Conservation (phyloP, 768 basidiomycete genomes). For the Solioccasus polychromus region DNA sequence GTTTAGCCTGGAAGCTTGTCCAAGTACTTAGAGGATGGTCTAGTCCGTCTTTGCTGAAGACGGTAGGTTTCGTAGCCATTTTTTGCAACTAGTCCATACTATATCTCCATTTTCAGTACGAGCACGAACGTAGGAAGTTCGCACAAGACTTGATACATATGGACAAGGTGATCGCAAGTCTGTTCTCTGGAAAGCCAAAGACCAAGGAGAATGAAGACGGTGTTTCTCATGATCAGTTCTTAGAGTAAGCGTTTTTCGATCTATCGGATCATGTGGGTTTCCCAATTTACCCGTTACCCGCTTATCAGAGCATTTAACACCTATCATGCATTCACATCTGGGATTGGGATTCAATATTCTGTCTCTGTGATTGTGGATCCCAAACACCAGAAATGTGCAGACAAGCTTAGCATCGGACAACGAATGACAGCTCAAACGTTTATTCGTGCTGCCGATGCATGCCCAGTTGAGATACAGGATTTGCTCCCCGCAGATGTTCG, state of each 20-base stretch:
- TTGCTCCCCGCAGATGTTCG: slow-evolving; percentile 33
- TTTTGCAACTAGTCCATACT: not conserved
- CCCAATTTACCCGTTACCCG: too few species aligned
- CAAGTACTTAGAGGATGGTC: not conserved
- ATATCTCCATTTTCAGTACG: not conserved
- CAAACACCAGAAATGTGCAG: slow-evolving; percentile 28
- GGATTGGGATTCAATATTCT: slow-evolving; percentile 37
- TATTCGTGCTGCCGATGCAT: slow-evolving; percentile 33
- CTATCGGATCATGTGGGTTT: too few species aligned
- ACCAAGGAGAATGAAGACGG: not conserved
- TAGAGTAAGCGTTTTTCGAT: not conserved
- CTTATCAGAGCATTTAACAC: slow-evolving; percentile 31
- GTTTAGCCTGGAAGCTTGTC: not conserved
- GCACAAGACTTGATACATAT: not conserved
- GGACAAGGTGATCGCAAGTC: not conserved
- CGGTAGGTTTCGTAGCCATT: not conserved
- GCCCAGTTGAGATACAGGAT: slow-evolving; percentile 37
- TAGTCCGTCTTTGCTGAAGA: not conserved
- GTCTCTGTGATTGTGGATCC: slow-evolving; percentile 33
- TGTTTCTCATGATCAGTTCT: not conserved
- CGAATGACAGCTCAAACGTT: slow-evolving; percentile 34
- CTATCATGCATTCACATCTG: slow-evolving; percentile 34
- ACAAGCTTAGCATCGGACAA: slow-evolving; percentile 32
- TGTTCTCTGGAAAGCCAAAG: not conserved
- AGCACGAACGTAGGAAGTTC: not conserved